A percentile compares a stretch with the other conserved stretches of the same genome.
Conservation (phyloP, 2,329 filamentous ascomycete species). For the Pestalotiopsis sp. region DNA sequence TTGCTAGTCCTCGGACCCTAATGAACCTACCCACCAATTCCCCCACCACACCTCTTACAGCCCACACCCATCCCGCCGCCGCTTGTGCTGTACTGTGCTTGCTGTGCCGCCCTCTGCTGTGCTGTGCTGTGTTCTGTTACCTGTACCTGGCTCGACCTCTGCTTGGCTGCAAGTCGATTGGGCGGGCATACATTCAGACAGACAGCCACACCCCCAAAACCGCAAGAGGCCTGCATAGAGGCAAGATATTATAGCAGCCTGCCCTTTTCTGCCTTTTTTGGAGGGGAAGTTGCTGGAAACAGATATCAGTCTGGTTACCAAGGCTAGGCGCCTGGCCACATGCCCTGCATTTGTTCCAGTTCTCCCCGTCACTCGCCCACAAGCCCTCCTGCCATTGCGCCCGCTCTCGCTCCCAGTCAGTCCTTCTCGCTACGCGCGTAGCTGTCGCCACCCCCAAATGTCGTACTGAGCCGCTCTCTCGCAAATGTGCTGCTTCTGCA, state of each 20-base stretch:
- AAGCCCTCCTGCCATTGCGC: constrained; percentile 6
- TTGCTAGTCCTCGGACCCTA: constrained; percentile 11
- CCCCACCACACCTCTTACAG: constrained; percentile 13
- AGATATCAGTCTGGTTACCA: constrained; percentile 13
- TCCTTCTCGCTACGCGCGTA: constrained; percentile 7
- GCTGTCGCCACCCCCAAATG: constrained; percentile 3
- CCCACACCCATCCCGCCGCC: constrained; percentile 17
- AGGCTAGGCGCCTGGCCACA: constrained; percentile 12
- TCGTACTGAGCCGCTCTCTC: constrained; percentile 6
- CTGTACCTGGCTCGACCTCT: constrained; percentile 1
- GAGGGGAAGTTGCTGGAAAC: constrained; percentile 25
- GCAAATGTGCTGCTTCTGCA: constrained; percentile 4
- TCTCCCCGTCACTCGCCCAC: constrained; percentile 8
- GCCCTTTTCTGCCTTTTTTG: constrained; percentile 19
- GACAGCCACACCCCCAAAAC: background rate
- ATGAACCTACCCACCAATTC: constrained; percentile 8
- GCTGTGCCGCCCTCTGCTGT: background rate
- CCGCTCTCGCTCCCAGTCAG: background rate
- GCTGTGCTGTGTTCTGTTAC: background rate
- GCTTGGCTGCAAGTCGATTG: background rate
- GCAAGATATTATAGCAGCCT: background rate
- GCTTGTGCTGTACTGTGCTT: constrained; percentile 10
- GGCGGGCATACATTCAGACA: constrained; percentile 4
- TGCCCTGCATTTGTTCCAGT: constrained; percentile 13
- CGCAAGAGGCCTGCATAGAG: background rate